Evolutionary conservation across 2,329 filamentous ascomycete species (phyloP), one percentile per base, ranked within the genome.

Genomic region (Phialemoniopsis sp.): DNA sequence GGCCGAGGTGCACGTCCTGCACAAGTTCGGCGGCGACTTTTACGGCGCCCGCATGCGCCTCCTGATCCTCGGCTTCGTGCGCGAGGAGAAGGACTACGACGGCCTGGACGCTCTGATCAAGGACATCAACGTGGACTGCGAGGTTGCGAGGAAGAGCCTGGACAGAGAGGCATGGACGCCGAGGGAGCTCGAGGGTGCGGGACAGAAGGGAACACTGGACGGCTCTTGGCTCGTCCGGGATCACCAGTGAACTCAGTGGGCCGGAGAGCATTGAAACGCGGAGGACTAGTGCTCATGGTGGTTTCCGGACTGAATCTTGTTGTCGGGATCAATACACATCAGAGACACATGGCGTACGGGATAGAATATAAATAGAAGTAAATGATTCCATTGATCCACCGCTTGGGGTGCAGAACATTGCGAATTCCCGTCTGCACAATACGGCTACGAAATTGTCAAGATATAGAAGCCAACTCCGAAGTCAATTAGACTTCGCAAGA

Each of bases 1-100:
- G 46, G 89, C 93, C 57, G 89, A 95, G 72, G 89, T 95, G 41
- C 89, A 95, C 66, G 78, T 98, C 39, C 76, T 98, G 62, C 82
- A 88, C 55, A 62, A 72, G 32, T 95, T 96, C 59, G 61, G 66
- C 3, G 67, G 72, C 30, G 89, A 97, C 58, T 98, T 98, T 60
- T 97, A 97, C 66, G 87, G 78, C 46, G 77, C 76, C 5, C 78
- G 80, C 49, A 85, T 97, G 71, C 82, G 88, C 32, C 68, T 97
- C 13, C 62, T 89, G 17, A 80, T 98, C 36, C 62, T 91, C 45
- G 93, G 90, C 21, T 97, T 88, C 62, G 89, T 98, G 46, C 77
- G 93, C 38, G 84, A 88, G 8, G 93, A 97, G 66, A 82, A 78
- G 57, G 88, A 97, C 67, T 98, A 98, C 66, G 79, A 82, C 44